Base-by-base conservation (phyloP, 805 yeast species). In the Saccharomycopsis schoenii region DNA sequence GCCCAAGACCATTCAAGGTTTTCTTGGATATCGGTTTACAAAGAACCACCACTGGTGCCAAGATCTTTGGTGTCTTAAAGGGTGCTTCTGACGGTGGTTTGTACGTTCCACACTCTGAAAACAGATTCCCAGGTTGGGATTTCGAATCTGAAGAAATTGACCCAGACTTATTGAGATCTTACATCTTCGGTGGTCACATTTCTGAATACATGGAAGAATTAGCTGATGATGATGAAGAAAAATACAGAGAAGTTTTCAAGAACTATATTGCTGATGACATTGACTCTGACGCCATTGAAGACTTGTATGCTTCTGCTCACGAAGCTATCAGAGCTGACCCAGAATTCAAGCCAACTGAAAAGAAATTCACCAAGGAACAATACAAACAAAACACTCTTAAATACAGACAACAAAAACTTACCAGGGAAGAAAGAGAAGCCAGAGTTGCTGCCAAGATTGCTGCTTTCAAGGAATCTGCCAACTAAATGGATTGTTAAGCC, bases 61-160 rank as follows among this genome's bases (percentile, higher is more conserved):
- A 96, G 82, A 85, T 94, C 78, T 94, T 94, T 75, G 99, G 98
- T 89, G 97, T 94, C 76, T 83, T 94, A 76, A 94, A 94, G 88
- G 99, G 99, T 88, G 99, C 99, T 75, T 93, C 98, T 68, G 99
- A 94, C 78, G 99, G 99, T 89, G 99, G 99, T 74, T 84, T 94
- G 74, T 90, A 88, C 92, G 83, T 94, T 76, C 99, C 99, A 71
- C 99, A 94, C 92, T 90, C 96, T 72, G 89, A 96, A 76, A 92
- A 92, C 86, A 92, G 99, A 88, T 94, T 92, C 97, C 99, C 99
- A 81, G 99, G 99, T 83, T 94, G 93, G 96, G 99, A 94, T 80
- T 89, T 93, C 74, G 99, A 94, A 84, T 75, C 87, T 73, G 97
- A 94, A 84, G 99, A 94, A 83, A 86, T 94, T 73, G 99, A 94